Conservation (phyloP, 768 basidiomycete genomes). For the Amylocystis lapponica region DNA sequence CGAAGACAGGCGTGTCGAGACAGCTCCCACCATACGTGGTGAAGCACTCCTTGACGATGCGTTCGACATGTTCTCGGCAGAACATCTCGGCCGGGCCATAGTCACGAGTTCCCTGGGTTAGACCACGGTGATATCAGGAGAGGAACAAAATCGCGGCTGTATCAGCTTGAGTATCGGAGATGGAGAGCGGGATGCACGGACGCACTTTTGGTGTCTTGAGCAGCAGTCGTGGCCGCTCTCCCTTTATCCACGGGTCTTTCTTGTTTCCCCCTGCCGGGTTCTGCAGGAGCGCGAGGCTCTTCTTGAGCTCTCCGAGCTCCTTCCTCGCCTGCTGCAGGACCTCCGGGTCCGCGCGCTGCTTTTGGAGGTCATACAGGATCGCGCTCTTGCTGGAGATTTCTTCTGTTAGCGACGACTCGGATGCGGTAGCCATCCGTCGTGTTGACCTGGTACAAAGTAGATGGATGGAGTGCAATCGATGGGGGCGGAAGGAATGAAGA, state of each 20-base stretch:
- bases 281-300: conserved; percentile 34
- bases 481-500: no score
- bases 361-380: conserved; percentile 60
- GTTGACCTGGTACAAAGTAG: no score
- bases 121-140: no score
- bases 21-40: conserved; percentile 84
- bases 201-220: conserved; percentile 94
- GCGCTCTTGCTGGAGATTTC: no score
- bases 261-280: conserved; percentile 33
- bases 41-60: conserved; percentile 82
- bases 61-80: conserved; percentile 86
- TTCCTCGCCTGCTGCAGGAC: conserved; percentile 59
- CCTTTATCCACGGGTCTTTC: conserved; percentile 53
- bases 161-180: conserved; percentile 10
- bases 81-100: conserved; percentile 91
- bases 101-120: conserved; percentile 92
- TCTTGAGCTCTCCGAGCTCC: conserved; percentile 66
- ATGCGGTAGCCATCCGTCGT: no score
- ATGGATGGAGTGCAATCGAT: no score
- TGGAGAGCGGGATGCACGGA: neutral
- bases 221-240: conserved; percentile 56
- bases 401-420: no score
- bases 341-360: conserved; percentile 45
- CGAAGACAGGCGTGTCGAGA: conserved; percentile 98
- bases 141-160: conserved; percentile 4